Conservation (phyloP, 768 basidiomycete species). For the Rhizopogon vulgaris region DNA sequence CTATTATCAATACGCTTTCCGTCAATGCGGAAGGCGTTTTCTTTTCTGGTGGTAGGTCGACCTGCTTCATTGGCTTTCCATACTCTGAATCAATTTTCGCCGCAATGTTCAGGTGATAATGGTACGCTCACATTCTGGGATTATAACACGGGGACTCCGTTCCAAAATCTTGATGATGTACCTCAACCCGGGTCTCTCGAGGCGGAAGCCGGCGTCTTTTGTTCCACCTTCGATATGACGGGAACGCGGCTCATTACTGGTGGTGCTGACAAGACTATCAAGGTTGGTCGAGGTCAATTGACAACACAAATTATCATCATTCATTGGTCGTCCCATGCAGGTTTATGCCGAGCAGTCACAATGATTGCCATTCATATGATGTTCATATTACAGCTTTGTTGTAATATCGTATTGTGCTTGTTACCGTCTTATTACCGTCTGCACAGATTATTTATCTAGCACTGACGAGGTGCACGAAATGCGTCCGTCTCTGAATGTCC, state of each 20-base stretch:
- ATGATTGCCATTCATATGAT: conserved; percentile 17
- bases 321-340: conserved; percentile 18
- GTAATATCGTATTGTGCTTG: not conserved
- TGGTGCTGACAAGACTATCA: conserved; percentile 98
- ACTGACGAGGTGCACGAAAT: conserved; percentile 20
- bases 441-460: conserved; percentile 13
- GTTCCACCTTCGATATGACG: conserved; percentile 93
- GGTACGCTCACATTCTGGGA: conserved; percentile 93
- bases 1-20: conserved; percentile 93
- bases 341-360: conserved; percentile 70
- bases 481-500: not conserved
- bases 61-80: not conserved
- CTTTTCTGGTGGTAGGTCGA: conserved; percentile 82
- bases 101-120: conserved; percentile 63
- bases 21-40: conserved; percentile 96
- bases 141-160: conserved; percentile 88
- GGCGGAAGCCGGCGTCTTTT: conserved; percentile 95
- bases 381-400: not conserved
- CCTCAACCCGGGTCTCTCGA: conserved; percentile 98
- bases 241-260: conserved; percentile 94
- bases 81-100: not conserved
- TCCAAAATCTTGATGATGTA: conserved; percentile 89
- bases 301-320: not conserved
- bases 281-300: conserved; percentile 45
- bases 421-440: not conserved